Conservation (phyloP, 768 basidiomycete genomes). For the Paxillus ammoniavirescens region DNA sequence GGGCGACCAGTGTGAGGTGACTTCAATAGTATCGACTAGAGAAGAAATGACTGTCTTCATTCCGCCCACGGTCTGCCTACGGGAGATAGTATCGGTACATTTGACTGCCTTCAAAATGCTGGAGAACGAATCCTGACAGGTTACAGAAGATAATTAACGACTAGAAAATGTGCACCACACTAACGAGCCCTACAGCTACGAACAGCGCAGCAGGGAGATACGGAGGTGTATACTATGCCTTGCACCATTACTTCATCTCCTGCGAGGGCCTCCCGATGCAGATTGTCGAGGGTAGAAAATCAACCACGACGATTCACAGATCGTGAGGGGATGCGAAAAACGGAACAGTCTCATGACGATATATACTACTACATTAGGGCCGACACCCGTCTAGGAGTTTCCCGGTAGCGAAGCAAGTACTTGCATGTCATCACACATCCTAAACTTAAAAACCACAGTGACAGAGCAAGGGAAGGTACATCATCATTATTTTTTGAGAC, state of each 20-base stretch:
- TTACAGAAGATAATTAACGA: background rate
- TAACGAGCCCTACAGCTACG: constrained; percentile 77
- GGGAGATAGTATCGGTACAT: no score
- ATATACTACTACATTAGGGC: constrained; percentile 34
- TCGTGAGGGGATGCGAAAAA: constrained; percentile 39
- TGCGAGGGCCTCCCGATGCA: constrained; percentile 70
- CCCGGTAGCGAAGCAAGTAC: no score
- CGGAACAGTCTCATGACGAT: no score
- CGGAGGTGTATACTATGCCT: constrained; percentile 85
- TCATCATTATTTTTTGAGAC: background rate
- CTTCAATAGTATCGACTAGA: no score
- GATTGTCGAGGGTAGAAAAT: constrained; percentile 36
- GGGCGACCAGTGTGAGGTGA: no score
- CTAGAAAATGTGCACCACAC: constrained; percentile 70
- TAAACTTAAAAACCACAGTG: no score
- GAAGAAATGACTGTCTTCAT: no score
- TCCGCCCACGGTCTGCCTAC: no score
- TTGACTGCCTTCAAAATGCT: no score
- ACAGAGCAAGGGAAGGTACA: background rate
- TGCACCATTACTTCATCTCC: constrained; percentile 90
- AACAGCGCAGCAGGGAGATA: constrained; percentile 69
- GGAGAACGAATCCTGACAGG: no score
- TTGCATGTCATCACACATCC: no score
- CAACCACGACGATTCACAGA: constrained; percentile 44
- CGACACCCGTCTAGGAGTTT: constrained; percentile 15